Evolutionary conservation across 331 rosid genomes (phyloP), one percentile per base, ranked within the genome.

Genomic region (Quercus lobata): DNA sequence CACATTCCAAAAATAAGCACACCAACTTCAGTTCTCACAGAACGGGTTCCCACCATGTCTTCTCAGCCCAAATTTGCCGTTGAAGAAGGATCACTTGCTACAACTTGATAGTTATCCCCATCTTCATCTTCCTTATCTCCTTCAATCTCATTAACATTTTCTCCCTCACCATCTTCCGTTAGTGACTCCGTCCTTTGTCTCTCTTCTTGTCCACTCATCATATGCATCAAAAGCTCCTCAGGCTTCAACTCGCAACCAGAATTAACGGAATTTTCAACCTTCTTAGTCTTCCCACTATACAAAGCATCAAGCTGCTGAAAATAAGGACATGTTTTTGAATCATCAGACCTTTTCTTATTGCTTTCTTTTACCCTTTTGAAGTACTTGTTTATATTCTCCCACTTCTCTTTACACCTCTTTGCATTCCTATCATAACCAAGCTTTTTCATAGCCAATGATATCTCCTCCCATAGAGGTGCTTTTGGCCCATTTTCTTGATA

Each of bases 381-480:
- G 87, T 94, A 94, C 55, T 94, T 94, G 90, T 94, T 94, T 80
- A 94, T 91, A 83, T 94, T 94, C 90, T 94, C 98, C 98, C 98
- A 94, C 80, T 94, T 94, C 91, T 94, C 98, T 70, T 94, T 94
- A 58, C 98, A 94, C 81, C 94, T 90, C 92, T 92, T 94, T 1
- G 97, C 84, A 75, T 83, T 94, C 54, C 97, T 79, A 69, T 90
- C 73, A 41, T 90, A 90, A 1, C 98, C 97, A 34, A 85, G 52
- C 37, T 79, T 82, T 53, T 88, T 89, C 98, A 94, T 92, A 32
- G 87, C 93, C 3, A 52, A 37, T 41, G 98, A 92, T 24, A 92
- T 82, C 69, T 90, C 96, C 77, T 94, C 98, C 98, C 98, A 94
- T 10, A 92, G 88, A 52, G 97, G 89, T 52, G 91, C 95, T 78